Percentiles rank a stretch among this genome's conserved stretches.
Evolutionary conservation across 108 stramenopile species (phyloP).

Genomic region (Epithemia pelagica): DNA sequence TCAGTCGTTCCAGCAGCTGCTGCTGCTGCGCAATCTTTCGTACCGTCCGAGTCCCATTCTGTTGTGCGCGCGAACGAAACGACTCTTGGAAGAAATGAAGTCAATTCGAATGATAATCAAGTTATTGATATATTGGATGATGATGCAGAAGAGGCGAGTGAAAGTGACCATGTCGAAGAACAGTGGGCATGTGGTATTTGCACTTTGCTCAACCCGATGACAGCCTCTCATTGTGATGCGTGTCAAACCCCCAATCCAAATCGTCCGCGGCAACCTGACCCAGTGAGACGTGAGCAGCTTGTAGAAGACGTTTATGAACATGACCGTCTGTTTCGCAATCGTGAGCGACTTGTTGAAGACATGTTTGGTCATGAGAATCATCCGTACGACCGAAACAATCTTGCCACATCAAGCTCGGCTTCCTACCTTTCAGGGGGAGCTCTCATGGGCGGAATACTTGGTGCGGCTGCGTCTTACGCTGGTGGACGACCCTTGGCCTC

Average conservation of each 20-base stretch:
- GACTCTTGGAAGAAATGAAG: no score
- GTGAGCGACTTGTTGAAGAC: no score
- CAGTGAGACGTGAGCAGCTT: slow-evolving; percentile 5
- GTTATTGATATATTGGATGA: background rate
- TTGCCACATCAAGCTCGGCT: background rate
- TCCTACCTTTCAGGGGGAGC: slow-evolving; percentile 17
- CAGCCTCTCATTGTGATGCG: slow-evolving; percentile 18
- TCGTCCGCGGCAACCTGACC: background rate
- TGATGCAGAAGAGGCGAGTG: background rate
- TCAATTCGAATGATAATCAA: no score
- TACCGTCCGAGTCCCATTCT: no score
- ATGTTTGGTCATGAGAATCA: no score
- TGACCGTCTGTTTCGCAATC: no score
- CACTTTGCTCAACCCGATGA: slow-evolving; percentile 36
- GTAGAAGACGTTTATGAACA: no score
- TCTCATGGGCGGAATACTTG: slow-evolving; percentile 29
- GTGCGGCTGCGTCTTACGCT: slow-evolving; percentile 23
- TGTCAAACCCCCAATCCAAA: slow-evolving; percentile 20
- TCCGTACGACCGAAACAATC: no score
- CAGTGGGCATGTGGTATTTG: slow-evolving; percentile 48
- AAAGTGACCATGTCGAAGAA: slow-evolving; percentile 9
- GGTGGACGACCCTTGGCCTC: slow-evolving; percentile 19
- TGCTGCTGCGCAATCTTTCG: no score
- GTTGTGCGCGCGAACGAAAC: no score
- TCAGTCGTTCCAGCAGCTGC: no score